Evolutionary conservation across 2,329 filamentous ascomycete species (phyloP).

Genomic region (Xylariaceae sp.): DNA sequence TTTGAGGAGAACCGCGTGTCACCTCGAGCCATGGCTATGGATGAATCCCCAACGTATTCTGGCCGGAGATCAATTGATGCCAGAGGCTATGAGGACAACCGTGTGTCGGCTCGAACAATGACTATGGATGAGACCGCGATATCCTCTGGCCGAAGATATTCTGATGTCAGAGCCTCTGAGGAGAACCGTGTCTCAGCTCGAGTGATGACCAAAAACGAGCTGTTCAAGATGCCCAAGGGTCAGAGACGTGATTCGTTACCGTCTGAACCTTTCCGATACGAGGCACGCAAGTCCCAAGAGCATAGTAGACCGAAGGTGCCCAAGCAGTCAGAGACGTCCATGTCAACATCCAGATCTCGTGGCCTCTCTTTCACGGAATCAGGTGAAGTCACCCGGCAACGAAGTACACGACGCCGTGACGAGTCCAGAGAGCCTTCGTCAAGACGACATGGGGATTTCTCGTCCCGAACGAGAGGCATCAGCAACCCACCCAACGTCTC

Average conservation of each 20-base stretch:
- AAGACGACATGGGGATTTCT: slow-evolving; percentile 18
- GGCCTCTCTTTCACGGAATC: slow-evolving; percentile 24
- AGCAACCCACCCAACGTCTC: slow-evolving; percentile 7
- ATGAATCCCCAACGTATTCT: too few relatives aligned
- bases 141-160: slow-evolving; percentile 37
- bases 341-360: slow-evolving; percentile 6
- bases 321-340: slow-evolving; percentile 32
- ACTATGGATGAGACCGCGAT: slow-evolving; percentile 28
- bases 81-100: slow-evolving; percentile 35
- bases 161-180: slow-evolving; percentile 35
- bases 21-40: too few relatives aligned
- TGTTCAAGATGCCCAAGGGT: slow-evolving; percentile 8
- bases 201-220: slow-evolving; percentile 9
- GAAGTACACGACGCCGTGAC: slow-evolving; percentile 15
- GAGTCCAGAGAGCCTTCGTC: slow-evolving; percentile 16
- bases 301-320: slow-evolving; percentile 20
- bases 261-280: slow-evolving; percentile 11
- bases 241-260: background rate
- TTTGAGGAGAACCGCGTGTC: too few relatives aligned
- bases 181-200: slow-evolving; percentile 29
- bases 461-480: slow-evolving; percentile 4
- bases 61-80: slow-evolving; percentile 35
- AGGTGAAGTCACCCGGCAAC: slow-evolving; percentile 11
- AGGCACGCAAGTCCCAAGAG: slow-evolving; percentile 1
- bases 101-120: slow-evolving; percentile 15